Percentiles rank a stretch among this genome's conserved stretches.
phyloP scores from a whole-genome alignment of 192 early-diverging fungal genomes.

The Pilaira anomala region DNA sequence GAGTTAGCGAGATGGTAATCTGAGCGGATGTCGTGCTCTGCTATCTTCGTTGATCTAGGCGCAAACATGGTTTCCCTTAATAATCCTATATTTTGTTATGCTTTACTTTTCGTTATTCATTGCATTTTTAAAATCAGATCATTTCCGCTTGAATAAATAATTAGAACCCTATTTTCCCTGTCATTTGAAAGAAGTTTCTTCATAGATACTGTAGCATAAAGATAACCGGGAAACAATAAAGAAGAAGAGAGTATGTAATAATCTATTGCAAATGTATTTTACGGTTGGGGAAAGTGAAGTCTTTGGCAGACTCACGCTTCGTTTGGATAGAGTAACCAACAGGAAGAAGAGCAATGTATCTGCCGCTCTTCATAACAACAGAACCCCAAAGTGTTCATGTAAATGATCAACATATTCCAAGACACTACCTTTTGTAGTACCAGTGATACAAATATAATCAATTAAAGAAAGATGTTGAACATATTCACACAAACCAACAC shows the following conservation, averaged over 20 bases:
- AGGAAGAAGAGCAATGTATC: constrained; percentile 30
- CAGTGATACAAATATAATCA: constrained; percentile 40
- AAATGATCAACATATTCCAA: constrained; percentile 42
- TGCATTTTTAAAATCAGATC: background rate
- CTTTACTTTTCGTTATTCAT: background rate
- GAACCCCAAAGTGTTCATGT: constrained; percentile 40
- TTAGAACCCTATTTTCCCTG: background rate
- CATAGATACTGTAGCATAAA: background rate
- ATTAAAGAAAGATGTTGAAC: constrained; percentile 38
- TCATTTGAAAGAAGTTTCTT: background rate
- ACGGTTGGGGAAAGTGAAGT: constrained; percentile 36
- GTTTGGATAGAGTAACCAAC: constrained; percentile 36
- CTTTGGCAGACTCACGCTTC: constrained; percentile 35
- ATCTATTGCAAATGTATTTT: constrained; percentile 1
- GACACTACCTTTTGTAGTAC: constrained; percentile 28
- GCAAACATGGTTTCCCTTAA: background rate
- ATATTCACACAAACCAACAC: constrained; percentile 44
- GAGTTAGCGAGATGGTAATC: constrained; percentile 2
- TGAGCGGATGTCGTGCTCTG: background rate
- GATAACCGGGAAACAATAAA: background rate
- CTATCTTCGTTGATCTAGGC: background rate
- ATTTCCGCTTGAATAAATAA: background rate
- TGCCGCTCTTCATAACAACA: constrained; percentile 31
- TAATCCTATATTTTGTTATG: background rate
- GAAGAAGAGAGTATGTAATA: background rate